Evolutionary conservation across 1,284 basidiomycete species (phyloP), one percentile per base, ranked within the genome.

Genomic region (Sanghuangporus baumii): DNA sequence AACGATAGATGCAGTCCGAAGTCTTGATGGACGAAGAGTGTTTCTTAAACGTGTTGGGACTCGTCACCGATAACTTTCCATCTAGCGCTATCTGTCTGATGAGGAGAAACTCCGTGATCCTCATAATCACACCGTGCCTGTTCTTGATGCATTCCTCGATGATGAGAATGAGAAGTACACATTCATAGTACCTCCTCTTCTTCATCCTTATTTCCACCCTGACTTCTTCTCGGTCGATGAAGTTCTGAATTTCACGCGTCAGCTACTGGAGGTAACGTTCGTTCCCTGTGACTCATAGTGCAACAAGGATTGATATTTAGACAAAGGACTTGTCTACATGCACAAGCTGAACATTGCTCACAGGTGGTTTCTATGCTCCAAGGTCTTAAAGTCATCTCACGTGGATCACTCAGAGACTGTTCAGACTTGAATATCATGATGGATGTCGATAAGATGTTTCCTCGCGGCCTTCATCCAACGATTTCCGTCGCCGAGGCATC

Each of bases 391-490:
- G 16, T n/a, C 14, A 23, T 41, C 11, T 18, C 6, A 12, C 6
- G 6, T 20, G 16, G 26, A 47, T 18, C 14, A 41, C 51, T 47
- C 60, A 82, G 80, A 1, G 79, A 82, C 60, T 73, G 72, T 52
- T 72, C 74, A 57, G 20, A 43, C 2, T 50, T 66, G n/a, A 80
- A 80, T 59, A 70, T 79, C 50, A 75, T 79, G 75, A 69, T 78
- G 64, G 76, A 78, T 57, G 70, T 74, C 0, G 54, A 31, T 6
- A 57, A 64, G 16, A 61, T 76, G 54, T 74, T 70, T 63, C 68
- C 70, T 1, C 31, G 72, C 11, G 61, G 66, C 2, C 73, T 66
- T 55, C 73, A 76, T 63, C 72, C 72, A 0, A 55, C 70, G 14
- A 62, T 62, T 1, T 12, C 8, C 6, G 5, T 51, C 1, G 18